These are phyloP conservation scores for Fragilariopsis cylindrus DNA, from an alignment of 108 stramenopile species.

Conservation along the genomic window DNA sequence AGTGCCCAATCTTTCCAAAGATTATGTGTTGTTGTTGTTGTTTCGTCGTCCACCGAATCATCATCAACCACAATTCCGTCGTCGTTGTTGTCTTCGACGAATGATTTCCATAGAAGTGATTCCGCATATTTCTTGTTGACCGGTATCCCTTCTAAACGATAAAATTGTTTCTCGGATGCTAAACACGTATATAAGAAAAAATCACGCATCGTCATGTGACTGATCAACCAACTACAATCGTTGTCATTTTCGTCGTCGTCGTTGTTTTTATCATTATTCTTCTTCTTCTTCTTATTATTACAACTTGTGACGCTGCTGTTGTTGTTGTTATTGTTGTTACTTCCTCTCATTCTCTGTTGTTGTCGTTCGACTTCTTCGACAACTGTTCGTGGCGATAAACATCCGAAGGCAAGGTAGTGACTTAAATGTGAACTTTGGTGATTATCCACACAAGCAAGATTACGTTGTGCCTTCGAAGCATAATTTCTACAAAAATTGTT, in stretches of 20 bases:
- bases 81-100: background rate
- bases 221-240: conserved; percentile 55
- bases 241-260: background rate
- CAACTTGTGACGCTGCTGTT: background rate
- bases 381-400: conserved; percentile 56
- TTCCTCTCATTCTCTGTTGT: conserved; percentile 13
- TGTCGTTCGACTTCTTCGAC: conserved; percentile 35
- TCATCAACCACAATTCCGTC: background rate
- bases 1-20: conserved; percentile 55
- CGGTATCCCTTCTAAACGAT: conserved; percentile 37
- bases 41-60: background rate
- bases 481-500: conserved; percentile 45
- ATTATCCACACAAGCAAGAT: conserved; percentile 51
- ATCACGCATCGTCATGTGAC: conserved; percentile 77
- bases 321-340: background rate
- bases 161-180: conserved; percentile 35
- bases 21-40: background rate
- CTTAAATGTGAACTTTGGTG: conserved; percentile 56
- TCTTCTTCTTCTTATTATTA: background rate
- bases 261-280: background rate
- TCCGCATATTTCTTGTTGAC: conserved; percentile 24
- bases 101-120: conserved; percentile 6
- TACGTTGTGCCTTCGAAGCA: conserved; percentile 52
- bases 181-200: conserved; percentile 66
- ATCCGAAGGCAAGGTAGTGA: conserved; percentile 46